These are phyloP conservation scores for Trypanosoma mega DNA, from an alignment of 208 protist genomes.

Conservation along the genomic window DNA sequence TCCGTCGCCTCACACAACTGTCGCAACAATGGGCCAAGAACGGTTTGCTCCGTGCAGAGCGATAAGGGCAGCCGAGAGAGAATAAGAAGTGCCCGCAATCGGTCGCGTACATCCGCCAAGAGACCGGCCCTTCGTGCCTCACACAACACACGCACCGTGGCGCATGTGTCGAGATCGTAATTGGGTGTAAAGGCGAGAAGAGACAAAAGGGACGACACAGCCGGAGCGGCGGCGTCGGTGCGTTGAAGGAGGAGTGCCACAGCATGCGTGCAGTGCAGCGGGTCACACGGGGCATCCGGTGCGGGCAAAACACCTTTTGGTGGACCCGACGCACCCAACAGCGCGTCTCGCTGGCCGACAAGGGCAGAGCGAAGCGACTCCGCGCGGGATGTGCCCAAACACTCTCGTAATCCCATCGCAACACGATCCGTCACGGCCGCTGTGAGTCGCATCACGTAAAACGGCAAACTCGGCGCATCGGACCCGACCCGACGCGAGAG, in stretches of 20 bases:
- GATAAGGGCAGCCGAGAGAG: neutral
- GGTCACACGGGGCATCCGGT: neutral
- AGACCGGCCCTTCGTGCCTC: neutral
- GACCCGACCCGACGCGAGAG: neutral
- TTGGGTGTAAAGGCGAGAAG: slow-evolving; percentile 11
- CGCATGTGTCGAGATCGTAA: neutral
- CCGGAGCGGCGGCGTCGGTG: slow-evolving; percentile 1
- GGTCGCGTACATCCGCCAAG: neutral
- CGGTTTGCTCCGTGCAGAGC: neutral
- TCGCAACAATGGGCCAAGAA: slow-evolving; percentile 9
- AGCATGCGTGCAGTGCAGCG: neutral
- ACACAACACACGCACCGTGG: neutral
- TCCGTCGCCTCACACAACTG: slow-evolving; percentile 3
- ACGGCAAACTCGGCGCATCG: no score
- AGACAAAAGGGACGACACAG: slow-evolving; percentile 20
- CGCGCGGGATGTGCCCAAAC: no score
- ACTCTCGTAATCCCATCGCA: no score
- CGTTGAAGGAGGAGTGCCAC: neutral
- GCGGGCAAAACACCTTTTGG: neutral
- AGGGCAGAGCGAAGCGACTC: no score
- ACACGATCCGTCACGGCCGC: neutral
- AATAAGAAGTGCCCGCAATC: neutral
- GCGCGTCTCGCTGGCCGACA: no score
- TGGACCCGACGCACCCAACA: no score
- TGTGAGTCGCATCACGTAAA: neutral